These are phyloP conservation scores for Sclerotinia subarctica DNA, from an alignment of 2,329 filamentous ascomycete genomes.

Conservation along the genomic window DNA sequence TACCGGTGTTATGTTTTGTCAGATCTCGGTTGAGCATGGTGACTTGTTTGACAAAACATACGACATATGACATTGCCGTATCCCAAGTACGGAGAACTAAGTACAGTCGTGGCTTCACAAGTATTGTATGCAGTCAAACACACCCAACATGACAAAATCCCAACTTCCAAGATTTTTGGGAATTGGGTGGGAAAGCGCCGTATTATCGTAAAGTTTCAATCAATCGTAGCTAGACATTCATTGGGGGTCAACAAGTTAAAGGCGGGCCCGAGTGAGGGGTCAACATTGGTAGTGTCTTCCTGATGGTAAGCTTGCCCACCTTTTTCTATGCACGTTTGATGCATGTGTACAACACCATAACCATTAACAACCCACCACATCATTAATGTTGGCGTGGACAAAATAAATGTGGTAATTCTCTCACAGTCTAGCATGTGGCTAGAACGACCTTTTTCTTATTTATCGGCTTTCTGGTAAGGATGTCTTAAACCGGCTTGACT, in stretches of 20 bases:
- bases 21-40: conserved; percentile 21
- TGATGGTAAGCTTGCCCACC: conserved; percentile 20
- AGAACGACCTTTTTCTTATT: conserved; percentile 17
- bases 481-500: conserved; percentile 9
- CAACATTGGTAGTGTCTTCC: conserved; percentile 3
- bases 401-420: conserved; percentile 11
- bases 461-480: conserved; percentile 9
- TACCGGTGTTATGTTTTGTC: conserved; percentile 2
- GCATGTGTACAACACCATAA: conserved; percentile 22
- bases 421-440: conserved; percentile 17
- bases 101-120: background rate
- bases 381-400: conserved; percentile 22
- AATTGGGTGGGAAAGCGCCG: background rate
- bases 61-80: conserved; percentile 10
- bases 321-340: conserved; percentile 20
- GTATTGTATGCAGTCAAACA: conserved; percentile 6
- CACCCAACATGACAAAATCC: background rate
- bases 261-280: conserved; percentile 15
- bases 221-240: conserved; percentile 1
- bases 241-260: conserved; percentile 15
- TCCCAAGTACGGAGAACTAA: background rate
- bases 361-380: conserved; percentile 24
- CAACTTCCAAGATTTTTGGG: conserved; percentile 20
- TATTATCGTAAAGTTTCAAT: conserved; percentile 16
- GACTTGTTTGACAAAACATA: conserved; percentile 21